Percentiles rank a stretch among this genome's conserved stretches.
Conservation (phyloP, 768 basidiomycete genomes). For the Phlebiopsis gigantea region DNA sequence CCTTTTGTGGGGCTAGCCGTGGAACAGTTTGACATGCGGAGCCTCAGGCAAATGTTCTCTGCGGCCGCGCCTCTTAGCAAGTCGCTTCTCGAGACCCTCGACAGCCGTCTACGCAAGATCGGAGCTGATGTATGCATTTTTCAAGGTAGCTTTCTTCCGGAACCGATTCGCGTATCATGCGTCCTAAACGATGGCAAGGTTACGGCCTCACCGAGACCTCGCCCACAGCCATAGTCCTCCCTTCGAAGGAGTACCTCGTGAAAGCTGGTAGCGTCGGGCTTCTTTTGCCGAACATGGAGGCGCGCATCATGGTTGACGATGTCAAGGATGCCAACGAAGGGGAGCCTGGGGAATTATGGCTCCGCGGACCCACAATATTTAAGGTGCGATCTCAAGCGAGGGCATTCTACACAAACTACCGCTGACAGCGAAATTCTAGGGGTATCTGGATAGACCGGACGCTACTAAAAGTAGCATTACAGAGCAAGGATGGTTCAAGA, state of each 20-base stretch:
- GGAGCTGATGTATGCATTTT: neutral
- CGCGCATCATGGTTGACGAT: slow-evolving; percentile 61
- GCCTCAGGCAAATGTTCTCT: neutral
- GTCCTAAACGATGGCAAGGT: too few relatives aligned
- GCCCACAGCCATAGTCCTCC: slow-evolving; percentile 48
- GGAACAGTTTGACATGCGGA: neutral
- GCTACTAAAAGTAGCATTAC: slow-evolving; percentile 72
- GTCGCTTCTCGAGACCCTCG: neutral
- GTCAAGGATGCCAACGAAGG: slow-evolving; percentile 48
- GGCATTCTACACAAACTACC: neutral
- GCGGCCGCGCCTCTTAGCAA: neutral
- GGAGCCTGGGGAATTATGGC: slow-evolving; percentile 75
- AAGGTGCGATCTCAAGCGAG: slow-evolving; percentile 38
- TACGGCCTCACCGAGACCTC: slow-evolving; percentile 75
- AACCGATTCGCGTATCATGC: too few relatives aligned
- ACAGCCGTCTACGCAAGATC: neutral
- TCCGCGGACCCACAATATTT: slow-evolving; percentile 75
- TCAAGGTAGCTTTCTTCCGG: neutral
- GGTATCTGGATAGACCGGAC: slow-evolving; percentile 66
- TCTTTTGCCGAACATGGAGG: slow-evolving; percentile 71
- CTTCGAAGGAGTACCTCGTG: slow-evolving; percentile 32
- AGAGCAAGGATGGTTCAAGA: slow-evolving; percentile 78
- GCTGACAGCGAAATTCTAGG: slow-evolving; percentile 32
- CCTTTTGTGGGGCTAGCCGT: neutral
- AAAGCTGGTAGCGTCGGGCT: slow-evolving; percentile 65